phyloP scores from a whole-genome alignment of 192 early-diverging fungal genomes.

The Umbelopsis sp. region DNA sequence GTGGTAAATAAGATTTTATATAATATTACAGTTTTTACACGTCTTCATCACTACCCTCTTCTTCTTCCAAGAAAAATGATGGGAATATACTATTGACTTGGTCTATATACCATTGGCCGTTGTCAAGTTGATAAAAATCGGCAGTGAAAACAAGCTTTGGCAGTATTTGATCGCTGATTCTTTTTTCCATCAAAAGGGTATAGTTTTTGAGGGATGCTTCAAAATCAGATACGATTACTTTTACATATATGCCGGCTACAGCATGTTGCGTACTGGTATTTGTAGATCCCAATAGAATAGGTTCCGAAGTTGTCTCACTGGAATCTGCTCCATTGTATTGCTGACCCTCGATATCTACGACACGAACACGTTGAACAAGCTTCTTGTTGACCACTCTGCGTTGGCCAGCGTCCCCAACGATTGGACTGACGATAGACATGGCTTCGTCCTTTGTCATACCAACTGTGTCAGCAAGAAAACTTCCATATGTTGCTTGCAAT shows the following conservation, averaged over 20 bases:
- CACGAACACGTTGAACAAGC: not conserved
- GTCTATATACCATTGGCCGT: conserved; percentile 35
- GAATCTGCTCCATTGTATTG: not conserved
- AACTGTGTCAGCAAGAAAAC: conserved; percentile 21
- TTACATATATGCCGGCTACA: conserved; percentile 6
- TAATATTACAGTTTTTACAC: conserved; percentile 8
- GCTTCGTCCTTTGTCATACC: conserved; percentile 18
- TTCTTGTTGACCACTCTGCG: conserved; percentile 11
- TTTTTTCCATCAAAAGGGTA: conserved; percentile 28
- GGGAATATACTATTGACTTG: conserved; percentile 23
- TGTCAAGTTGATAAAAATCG: conserved; percentile 25
- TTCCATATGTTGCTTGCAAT: not conserved
- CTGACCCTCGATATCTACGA: not conserved
- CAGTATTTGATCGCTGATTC: conserved; percentile 25
- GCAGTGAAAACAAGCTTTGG: conserved; percentile 30
- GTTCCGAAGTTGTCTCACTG: not conserved
- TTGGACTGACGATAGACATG: not conserved
- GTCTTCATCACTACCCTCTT: conserved; percentile 27
- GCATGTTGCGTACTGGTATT: not conserved
- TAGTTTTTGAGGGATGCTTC: conserved; percentile 1
- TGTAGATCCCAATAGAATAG: too few species aligned
- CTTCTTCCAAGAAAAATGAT: conserved; percentile 39
- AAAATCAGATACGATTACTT: not conserved
- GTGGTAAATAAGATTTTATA: too few species aligned
- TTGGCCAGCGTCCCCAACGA: not conserved